phyloP scores from a whole-genome alignment of 1,284 basidiomycete genomes.

The Schizopora paradoxa region DNA sequence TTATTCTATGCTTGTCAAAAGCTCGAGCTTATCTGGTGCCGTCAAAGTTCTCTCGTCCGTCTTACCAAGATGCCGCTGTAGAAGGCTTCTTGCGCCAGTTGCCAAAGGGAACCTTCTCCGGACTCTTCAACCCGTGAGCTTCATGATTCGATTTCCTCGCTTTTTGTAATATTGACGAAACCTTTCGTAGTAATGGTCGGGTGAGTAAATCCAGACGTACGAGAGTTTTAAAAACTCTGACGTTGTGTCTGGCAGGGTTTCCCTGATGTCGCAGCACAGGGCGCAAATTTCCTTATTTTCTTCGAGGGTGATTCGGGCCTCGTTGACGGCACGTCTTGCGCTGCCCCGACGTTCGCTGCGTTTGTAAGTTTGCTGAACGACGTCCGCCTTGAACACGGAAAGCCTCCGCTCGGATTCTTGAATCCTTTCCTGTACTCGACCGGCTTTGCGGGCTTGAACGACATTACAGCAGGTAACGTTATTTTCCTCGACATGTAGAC shows the following conservation, averaged over 20 bases:
- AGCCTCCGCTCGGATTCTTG: conserved; percentile 49
- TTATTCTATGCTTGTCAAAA: conserved; percentile 4
- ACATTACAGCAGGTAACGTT: conserved; percentile 48
- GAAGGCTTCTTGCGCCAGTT: conserved; percentile 39
- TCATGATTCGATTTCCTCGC: conserved; percentile 10
- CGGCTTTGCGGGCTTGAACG: conserved; percentile 39
- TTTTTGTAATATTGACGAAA: too few species aligned
- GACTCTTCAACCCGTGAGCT: conserved; percentile 45
- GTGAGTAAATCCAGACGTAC: conserved; percentile 30
- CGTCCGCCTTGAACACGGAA: conserved; percentile 39
- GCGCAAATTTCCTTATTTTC: conserved; percentile 37
- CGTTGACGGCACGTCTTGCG: conserved; percentile 53
- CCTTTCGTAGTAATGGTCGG: too few species aligned
- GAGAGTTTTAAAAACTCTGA: conserved; percentile 13
- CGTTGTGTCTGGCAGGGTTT: conserved; percentile 31
- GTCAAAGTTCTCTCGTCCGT: conserved; percentile 46
- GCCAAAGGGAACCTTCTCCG: conserved; percentile 43
- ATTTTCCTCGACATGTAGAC: too few species aligned
- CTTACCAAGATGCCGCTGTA: conserved; percentile 46
- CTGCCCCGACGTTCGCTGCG: conserved; percentile 51
- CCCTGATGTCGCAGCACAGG: conserved; percentile 63
- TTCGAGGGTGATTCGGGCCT: conserved; percentile 26
- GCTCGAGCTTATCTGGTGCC: not conserved
- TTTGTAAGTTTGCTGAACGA: conserved; percentile 61
- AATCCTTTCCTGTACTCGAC: conserved; percentile 51